Evolutionary conservation across 768 basidiomycete species (phyloP), one percentile per base, ranked within the genome.

Genomic region (Boletus rubroflammeus): DNA sequence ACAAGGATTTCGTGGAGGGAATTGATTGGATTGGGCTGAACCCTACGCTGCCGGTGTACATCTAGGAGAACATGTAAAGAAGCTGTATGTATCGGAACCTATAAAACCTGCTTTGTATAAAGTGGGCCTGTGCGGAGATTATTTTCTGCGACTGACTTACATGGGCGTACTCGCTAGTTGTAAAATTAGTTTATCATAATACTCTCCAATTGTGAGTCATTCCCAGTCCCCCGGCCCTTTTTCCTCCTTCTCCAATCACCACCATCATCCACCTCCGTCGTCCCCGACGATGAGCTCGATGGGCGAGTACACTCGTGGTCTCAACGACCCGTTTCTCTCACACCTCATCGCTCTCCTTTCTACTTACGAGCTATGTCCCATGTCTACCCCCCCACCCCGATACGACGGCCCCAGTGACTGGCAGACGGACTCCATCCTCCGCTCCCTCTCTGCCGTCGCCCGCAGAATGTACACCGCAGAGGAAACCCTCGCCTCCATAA

Each of bases 1-100:
- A 92, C 57, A 84, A 82, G 60, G 82, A 81, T 2, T 82, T 93
- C 45, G 81, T 83, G 11, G 78, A 78, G 55, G 86, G 85, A 0
- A 75, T 83, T 1, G 85, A 88, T 51, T 93, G 90, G 90, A 74
- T 67, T 17, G 85, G 80, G 5, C 72, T 90, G 35, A 86, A 90
- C 70, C 90, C 90, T 4, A 85, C 86, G 2, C 72, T 93, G 50
- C 89, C 88, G 0, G 84, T 92, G 56, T 93, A 88, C 65, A 84
- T 92, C 44, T 92, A 54, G 41, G 36, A 35, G 32, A 28, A 14
- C 52, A 55, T 61, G 51, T 54, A 58, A 51, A 35, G 39, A 28
- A 26, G 21, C 28, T 54, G 49, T 47, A 54, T 41, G 28, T 50
- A 32, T 45, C 50, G 55, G 50, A 10, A 13, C 19, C 15, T 40